Evolutionary conservation across 441 rosid genomes (phyloP), one percentile per base, ranked within the genome.

Genomic region (Euphorbia celastroides): DNA sequence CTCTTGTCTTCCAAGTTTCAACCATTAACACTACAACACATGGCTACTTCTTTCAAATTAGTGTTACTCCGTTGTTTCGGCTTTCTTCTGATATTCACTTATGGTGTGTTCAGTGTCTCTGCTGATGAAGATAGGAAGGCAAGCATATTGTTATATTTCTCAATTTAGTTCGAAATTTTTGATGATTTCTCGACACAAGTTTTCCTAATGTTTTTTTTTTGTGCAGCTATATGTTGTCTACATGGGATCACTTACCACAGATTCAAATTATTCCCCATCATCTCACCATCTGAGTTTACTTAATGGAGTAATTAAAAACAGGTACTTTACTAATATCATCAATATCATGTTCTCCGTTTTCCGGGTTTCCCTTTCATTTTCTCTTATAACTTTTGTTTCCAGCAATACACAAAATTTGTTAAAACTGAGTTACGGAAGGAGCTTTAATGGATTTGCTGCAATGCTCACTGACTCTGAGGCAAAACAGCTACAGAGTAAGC

Each of bases 381-480:
- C 65, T 31, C 17, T 27, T 26, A 28, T 10, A 38, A 38, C 46
- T 19, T 17, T 0, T 22, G 12, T 27, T 2, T 52, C 44, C 66
- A 84, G 89, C 48, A 75, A 55, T 23, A 57, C 46, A 5, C 72
- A 32, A 67, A 66, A 64, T 66, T 60, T 73, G n/a, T 55, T 86
- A 66, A 54, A 82, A 19, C 70, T 77, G 81, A 88, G 87, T 69
- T 85, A 82, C 71, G 70, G 13, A 46, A 84, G 79, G 75, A 88
- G 84, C 42, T 81, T 81, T 70, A 78, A 81, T 74, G 87, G 83
- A 38, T 80, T 85, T 71, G 81, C 79, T 7, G 87, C 87, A 22
- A 78, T 62, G 63, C 82, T 86, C 10, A 75, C 80, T 0, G 56
- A 72, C n/a, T 14, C 8, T 1, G 84, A 86, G 79, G 75, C 62